Base-by-base conservation (phyloP, 768 basidiomycete genomes). In the Russula virescens region DNA sequence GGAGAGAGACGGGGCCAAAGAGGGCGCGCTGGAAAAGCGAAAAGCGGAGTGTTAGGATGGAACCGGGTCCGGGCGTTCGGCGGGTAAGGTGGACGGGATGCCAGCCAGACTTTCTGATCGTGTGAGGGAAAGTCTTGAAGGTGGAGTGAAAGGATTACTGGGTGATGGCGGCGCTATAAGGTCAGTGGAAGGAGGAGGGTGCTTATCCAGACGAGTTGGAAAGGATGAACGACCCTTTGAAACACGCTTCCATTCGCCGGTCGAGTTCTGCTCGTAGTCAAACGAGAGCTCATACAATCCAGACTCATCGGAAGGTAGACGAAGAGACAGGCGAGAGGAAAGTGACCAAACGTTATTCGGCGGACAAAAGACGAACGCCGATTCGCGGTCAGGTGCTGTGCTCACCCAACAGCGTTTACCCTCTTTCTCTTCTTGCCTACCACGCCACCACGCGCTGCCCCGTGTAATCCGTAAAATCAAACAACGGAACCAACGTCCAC, bases 71-170 rank as follows among this genome's bases (percentile, higher is more conserved):
- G 71, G 60, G 21, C 66, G 62, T n/a, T 67, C 66, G 9, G 55
- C 38, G 3, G 58, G 35, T 18, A 57, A 47, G 31, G 72, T 71
- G 61, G 69, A 69, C n/a, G 80, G 75, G 9, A 77, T 71, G n/a
- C 82, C 74, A 66, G 81, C 80, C 34, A 82, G 79, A 68, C 82
- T 86, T 70, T 89, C 87, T 45, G 87, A 86, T 49, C 84, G 84
- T 5, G 86, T 81, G 31, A 89, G 78, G 0, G 86, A 81, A 21
- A 76, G 70, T 58, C 83, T 50, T 2, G 63, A 26, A 21, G 74
- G 66, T 1, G 77, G 76, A 35, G 80, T 78, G 59, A 18, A 75
- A 61, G 51, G 43, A 25, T 72, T 73, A 8, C 80, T 72, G 19
- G n/a, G n/a, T n/a, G 75, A 73, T 13, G 72, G 64, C 9, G 63